These are phyloP conservation scores for Entoloma clypeatum DNA, from an alignment of 1,284 basidiomycete genomes.

Conservation along the genomic window DNA sequence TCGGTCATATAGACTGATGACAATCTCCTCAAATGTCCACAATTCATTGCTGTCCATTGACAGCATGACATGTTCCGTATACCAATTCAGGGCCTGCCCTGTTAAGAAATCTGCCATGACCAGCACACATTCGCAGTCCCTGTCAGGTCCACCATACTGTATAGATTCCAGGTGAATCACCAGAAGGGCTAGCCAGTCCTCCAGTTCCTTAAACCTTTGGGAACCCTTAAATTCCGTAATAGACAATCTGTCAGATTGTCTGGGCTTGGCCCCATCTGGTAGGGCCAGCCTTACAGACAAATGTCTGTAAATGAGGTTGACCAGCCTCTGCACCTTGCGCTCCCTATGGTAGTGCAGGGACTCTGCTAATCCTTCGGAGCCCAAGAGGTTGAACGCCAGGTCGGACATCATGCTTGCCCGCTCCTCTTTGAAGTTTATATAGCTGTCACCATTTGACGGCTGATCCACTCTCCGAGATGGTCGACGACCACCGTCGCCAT, in stretches of 20 bases:
- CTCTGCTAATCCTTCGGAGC: too few species aligned
- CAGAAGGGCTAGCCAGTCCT: constrained; percentile 4
- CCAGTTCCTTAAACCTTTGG: constrained; percentile 1
- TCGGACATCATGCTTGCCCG: too few species aligned
- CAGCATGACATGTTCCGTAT: constrained; percentile 11
- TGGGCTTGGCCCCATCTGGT: background rate
- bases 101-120: constrained; percentile 5
- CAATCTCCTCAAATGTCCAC: constrained; percentile 17
- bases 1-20: constrained; percentile 17
- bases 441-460: too few species aligned
- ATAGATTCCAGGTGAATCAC: background rate
- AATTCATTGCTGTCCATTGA: constrained; percentile 2
- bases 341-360: too few species aligned
- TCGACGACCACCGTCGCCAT: too few species aligned
- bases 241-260: background rate
- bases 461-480: too few species aligned
- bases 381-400: too few species aligned
- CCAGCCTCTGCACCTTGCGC: too few species aligned
- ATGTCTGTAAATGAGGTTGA: background rate
- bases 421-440: too few species aligned
- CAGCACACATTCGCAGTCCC: constrained; percentile 4
- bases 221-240: background rate
- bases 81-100: constrained; percentile 12
- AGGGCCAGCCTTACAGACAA: background rate
- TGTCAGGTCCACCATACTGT: constrained; percentile 7